Evolutionary conservation across 371 early-diverging fungal genomes (phyloP), one percentile per base, ranked within the genome.

Genomic region (Batkoa obscura): DNA sequence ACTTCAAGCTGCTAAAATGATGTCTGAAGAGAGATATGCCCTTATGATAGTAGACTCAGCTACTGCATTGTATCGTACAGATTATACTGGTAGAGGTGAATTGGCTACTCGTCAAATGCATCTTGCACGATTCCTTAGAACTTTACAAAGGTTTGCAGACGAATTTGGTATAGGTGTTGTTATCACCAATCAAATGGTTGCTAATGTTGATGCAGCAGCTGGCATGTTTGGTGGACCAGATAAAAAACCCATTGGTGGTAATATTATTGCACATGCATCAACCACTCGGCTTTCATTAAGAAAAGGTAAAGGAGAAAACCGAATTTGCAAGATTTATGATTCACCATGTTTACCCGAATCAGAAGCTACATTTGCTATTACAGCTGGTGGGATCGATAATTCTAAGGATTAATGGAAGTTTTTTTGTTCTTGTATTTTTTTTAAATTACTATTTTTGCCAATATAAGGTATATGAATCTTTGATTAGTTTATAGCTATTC

Each of bases 131-230:
- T 99, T 98, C 66, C 66, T 99, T 59, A 76, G 99, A 43, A 81
- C 75, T 31, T 71, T 99, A 30, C 73, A 86, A 51, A 78, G 97
- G 15, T 73, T 99, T 15, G 96, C 98, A 0, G 99, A 99, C 67
- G 97, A 91, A 78, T 99, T 91, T 75, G 94, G 94, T 39, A 81
- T 97, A 6, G 98, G 98, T 2, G 94, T 98, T 6, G 93, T 99
- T 0, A 93, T 99, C 34, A 96, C 96, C 3, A 99, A 99, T 64
- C 99, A 99, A 71, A 98, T 99, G 0, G 98, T 98, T 1, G 95
- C 98, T 0, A 86, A 85, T 60, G 97, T 97, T 0, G 98, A 99
- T 68, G 97, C 95, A 46, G 91, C 80, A 6, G 78, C 83, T 47
- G 72, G 83, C 15, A 86, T 94, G 88, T 93, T 95, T 73, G 80